phyloP scores from a whole-genome alignment of 2,329 filamentous ascomycete species.

The Tympanopsis confertula region DNA sequence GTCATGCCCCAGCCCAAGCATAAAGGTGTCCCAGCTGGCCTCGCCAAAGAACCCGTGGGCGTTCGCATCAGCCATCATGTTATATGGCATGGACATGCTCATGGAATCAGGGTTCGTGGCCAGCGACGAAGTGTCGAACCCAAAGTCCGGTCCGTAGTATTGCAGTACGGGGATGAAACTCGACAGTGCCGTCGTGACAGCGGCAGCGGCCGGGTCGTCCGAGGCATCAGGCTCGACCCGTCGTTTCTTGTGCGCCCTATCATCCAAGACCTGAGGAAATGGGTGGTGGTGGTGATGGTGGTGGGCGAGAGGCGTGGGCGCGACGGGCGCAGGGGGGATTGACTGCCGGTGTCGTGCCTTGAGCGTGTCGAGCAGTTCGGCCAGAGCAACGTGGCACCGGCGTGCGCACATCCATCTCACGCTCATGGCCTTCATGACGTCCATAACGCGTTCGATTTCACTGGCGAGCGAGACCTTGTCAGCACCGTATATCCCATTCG shows the following conservation, averaged over 20 bases:
- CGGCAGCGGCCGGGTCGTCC: not conserved
- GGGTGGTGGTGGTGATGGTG: not conserved
- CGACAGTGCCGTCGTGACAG: no score
- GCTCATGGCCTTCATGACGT: constrained; percentile 2
- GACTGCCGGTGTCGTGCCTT: no score
- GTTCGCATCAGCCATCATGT: constrained; percentile 1
- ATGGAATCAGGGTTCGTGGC: no score
- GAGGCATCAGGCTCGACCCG: not conserved
- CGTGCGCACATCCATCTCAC: constrained; percentile 3
- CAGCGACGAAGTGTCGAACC: constrained; percentile 4
- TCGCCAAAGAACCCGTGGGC: constrained; percentile 2
- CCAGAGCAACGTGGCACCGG: constrained; percentile 3
- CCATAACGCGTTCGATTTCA: constrained; percentile 2
- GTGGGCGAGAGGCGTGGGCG: no score
- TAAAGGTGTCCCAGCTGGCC: constrained; percentile 2
- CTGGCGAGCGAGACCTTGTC: not conserved
- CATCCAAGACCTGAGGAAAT: not conserved
- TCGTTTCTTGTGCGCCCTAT: not conserved
- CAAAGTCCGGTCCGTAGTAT: constrained; percentile 5
- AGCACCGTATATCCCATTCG: no score
- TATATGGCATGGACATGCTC: not conserved
- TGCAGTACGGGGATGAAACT: constrained; percentile 3
- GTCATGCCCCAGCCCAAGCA: not conserved
- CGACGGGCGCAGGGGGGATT: no score
- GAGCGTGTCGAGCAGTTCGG: constrained; percentile 1